Percentiles rank a stretch among this genome's conserved stretches.
phyloP scores from a whole-genome alignment of 2,329 filamentous ascomycete genomes.

The Waltergamsia citrina region DNA sequence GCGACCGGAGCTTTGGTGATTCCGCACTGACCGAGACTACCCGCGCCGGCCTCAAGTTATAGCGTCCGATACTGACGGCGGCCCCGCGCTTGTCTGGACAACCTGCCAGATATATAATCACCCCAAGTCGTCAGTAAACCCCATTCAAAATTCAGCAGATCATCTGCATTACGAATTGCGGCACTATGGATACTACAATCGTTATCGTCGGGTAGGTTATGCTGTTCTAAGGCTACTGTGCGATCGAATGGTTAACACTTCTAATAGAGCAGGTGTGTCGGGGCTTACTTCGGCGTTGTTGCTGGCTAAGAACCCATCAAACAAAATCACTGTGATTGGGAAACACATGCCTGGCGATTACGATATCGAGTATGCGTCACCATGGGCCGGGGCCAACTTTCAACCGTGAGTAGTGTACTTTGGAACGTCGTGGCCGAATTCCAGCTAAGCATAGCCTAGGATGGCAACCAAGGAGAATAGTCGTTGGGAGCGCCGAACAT shows the following conservation, averaged over 20 bases:
- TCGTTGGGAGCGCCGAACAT: conserved; percentile 48
- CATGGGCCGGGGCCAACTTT: conserved; percentile 72
- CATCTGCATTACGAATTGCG: neutral
- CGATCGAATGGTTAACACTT: too few species aligned
- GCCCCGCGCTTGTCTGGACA: too few species aligned
- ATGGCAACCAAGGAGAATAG: conserved; percentile 23
- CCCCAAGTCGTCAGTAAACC: too few species aligned
- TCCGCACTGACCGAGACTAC: too few species aligned
- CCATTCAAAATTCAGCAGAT: too few species aligned
- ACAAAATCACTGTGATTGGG: conserved; percentile 31
- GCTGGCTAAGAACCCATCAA: conserved; percentile 20
- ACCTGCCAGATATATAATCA: too few species aligned
- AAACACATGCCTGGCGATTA: conserved; percentile 85
- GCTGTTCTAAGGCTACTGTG: too few species aligned
- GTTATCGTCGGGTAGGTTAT: conserved; percentile 4
- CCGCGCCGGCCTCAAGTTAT: too few species aligned
- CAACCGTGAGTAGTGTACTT: conserved; percentile 41
- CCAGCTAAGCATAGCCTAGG: conserved; percentile 9
- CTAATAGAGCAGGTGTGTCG: conserved; percentile 27
- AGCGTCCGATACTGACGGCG: too few species aligned
- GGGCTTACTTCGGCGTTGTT: conserved; percentile 29
- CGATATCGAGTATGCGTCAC: conserved; percentile 73
- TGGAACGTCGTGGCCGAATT: neutral
- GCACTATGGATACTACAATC: conserved; percentile 4
- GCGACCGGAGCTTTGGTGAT: too few species aligned